phyloP scores from a whole-genome alignment of 768 basidiomycete genomes.

The Boletus pseudo-olivaceus region DNA sequence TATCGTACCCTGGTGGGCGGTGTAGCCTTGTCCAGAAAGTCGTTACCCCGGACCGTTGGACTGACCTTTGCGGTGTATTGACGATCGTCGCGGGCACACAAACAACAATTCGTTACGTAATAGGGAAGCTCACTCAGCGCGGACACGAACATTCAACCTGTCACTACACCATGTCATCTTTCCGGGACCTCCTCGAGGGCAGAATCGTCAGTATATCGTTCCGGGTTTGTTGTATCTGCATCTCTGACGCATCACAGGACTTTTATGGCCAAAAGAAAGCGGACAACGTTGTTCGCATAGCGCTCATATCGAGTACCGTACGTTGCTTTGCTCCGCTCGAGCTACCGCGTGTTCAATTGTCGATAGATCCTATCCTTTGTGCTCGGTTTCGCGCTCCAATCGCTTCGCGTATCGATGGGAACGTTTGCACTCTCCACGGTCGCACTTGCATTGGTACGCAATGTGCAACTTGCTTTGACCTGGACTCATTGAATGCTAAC shows the following conservation, averaged over 20 bases:
- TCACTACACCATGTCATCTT: slow-evolving; percentile 19
- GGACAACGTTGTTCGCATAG: slow-evolving; percentile 24
- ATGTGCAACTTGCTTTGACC: too few species aligned
- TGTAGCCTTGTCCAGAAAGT: neutral
- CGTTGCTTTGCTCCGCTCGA: slow-evolving; percentile 2
- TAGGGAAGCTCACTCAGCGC: neutral
- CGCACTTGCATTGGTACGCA: slow-evolving; percentile 20
- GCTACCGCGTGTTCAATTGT: neutral
- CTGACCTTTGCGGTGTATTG: neutral
- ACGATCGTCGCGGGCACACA: neutral
- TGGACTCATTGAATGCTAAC: neutral
- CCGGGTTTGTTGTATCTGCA: neutral
- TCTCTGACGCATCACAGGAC: slow-evolving; percentile 21
- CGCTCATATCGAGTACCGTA: slow-evolving; percentile 24
- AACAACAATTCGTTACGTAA: slow-evolving; percentile 18
- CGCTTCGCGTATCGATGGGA: slow-evolving; percentile 25
- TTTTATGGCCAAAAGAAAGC: slow-evolving; percentile 30
- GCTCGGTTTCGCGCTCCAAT: slow-evolving; percentile 29
- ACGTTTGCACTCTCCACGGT: slow-evolving; percentile 20
- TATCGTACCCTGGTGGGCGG: neutral
- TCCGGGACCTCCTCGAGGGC: slow-evolving; percentile 29
- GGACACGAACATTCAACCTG: slow-evolving; percentile 2
- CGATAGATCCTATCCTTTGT: slow-evolving; percentile 30
- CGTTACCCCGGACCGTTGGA: neutral
- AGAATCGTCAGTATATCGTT: slow-evolving; percentile 25